phyloP scores from a whole-genome alignment of 2,329 filamentous ascomycete species.

The Fusarium acutatum region DNA sequence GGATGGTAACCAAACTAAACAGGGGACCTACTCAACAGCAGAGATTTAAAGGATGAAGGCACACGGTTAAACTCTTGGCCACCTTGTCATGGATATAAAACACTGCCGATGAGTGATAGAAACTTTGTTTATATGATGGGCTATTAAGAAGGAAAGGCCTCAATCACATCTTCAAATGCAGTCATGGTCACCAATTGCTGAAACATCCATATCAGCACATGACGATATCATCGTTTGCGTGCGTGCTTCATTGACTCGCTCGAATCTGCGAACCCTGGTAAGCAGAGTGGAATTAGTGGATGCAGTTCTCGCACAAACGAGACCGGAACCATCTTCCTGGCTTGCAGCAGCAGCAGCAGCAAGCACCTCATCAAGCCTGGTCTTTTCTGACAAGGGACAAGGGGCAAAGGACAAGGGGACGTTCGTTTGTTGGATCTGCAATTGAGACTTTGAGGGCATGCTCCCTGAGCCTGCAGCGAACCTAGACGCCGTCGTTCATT shows the following conservation, averaged over 20 bases:
- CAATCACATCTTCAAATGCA: background rate
- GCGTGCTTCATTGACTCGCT: background rate
- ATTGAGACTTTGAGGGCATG: constrained; percentile 1
- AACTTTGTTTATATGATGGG: constrained; percentile 30
- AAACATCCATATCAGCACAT: constrained; percentile 2
- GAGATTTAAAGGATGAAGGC: constrained; percentile 8
- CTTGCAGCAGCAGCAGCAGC: constrained; percentile 29
- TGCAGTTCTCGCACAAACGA: constrained; percentile 29
- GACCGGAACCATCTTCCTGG: constrained; percentile 21
- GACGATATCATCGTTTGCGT: constrained; percentile 20
- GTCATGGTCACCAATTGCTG: constrained; percentile 7
- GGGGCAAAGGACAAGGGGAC: constrained; percentile 7
- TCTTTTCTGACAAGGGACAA: constrained; percentile 27
- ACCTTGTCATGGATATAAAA: background rate
- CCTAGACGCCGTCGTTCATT: constrained; percentile 7
- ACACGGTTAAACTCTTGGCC: constrained; percentile 25
- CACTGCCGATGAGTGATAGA: constrained; percentile 6
- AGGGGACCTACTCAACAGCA: constrained; percentile 19
- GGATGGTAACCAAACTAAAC: constrained; percentile 15
- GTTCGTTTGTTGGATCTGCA: constrained; percentile 28
- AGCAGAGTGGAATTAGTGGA: constrained; percentile 35
- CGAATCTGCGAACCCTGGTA: background rate
- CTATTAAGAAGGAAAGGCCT: constrained; percentile 8
- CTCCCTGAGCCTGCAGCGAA: constrained; percentile 20
- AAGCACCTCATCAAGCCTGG: constrained; percentile 31